These are phyloP conservation scores for Monosporozyma yasuniensis DNA, from an alignment of 805 yeast genomes.

Conservation along the genomic window DNA sequence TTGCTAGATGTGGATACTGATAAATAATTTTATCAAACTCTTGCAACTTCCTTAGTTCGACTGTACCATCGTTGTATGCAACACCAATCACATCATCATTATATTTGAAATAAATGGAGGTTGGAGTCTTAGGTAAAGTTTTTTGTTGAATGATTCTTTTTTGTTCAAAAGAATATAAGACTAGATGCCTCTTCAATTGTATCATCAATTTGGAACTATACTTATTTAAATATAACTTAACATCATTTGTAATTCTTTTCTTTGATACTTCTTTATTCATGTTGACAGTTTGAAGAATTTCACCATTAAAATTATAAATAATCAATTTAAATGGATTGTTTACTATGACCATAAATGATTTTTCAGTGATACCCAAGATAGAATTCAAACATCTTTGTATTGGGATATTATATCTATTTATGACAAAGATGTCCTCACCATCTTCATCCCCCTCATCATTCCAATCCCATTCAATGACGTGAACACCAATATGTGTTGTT, in stretches of 20 bases:
- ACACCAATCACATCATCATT: slow-evolving; percentile 10
- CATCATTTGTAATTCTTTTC: slow-evolving; percentile 3
- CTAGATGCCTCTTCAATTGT: slow-evolving; percentile 14
- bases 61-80: slow-evolving; percentile 16
- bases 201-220: slow-evolving; percentile 25
- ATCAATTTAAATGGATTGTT: slow-evolving; percentile 16
- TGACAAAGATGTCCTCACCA: background rate
- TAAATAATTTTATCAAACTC: slow-evolving; percentile 12
- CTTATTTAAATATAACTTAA: slow-evolving; percentile 19
- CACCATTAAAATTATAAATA: slow-evolving; percentile 25
- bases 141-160: slow-evolving; percentile 17
- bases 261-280: slow-evolving; percentile 10
- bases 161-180: slow-evolving; percentile 28
- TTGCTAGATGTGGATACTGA: slow-evolving; percentile 12
- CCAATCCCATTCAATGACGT: slow-evolving; percentile 13
- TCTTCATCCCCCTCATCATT: slow-evolving; percentile 5
- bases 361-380: slow-evolving; percentile 28
- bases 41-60: slow-evolving; percentile 20
- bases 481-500: slow-evolving; percentile 9
- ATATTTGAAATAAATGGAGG: slow-evolving; percentile 10
- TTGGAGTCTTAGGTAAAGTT: slow-evolving; percentile 7
- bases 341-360: slow-evolving; percentile 22
- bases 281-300: slow-evolving; percentile 18
- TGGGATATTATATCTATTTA: slow-evolving; percentile 8
- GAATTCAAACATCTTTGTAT: slow-evolving; percentile 6